Base-by-base conservation (phyloP, 768 basidiomycete genomes). In the Floccularia luteovirens region DNA sequence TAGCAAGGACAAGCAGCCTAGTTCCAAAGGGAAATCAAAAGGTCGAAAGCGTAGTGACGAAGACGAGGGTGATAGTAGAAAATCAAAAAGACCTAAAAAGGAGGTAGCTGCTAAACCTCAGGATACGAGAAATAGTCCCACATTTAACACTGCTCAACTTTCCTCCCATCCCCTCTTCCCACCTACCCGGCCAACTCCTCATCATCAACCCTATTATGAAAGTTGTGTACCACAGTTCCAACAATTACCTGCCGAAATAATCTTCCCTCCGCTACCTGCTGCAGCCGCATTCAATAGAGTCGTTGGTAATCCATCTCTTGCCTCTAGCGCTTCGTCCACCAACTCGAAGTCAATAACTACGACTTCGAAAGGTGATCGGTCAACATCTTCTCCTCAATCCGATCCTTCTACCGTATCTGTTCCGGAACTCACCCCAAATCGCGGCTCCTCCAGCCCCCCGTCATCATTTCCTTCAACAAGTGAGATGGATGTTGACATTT, bases 191-290 rank as follows among this genome's bases (percentile, higher is more conserved):
- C 69, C 76, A 6, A 76, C 75, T 8, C 64, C 72, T 14, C 79
- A 84, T 43, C 82, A 83, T 46, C 85, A 87, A 49, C 76, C 83
- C 0, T 87, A 87, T 54, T 85, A 84, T 52, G 75, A 77, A 37
- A 74, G 69, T 27, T 79, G 77, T 43, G 43, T 73, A 31, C 52
- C 63, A 8, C 66, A 68, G 43, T 64, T 66, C 12, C 71, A 73
- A 38, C 51, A 52, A 8, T 61, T 62, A 34, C 52, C 79, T 4
- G 68, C 78, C 5, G 84, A 83, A 23, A 67, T 84, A 22, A 75
- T 87, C 24, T 87, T 87, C 56, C 85, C 85, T 36, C 81, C 82
- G 1, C 59, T 87, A 2, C 85, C 84, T 12, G 61, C 77, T 4
- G 61, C 59, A 10, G 57, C 64, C 39, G 58, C 60, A 4, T 62